A percentile compares a stretch with the other conserved stretches of the same genome.
phyloP scores from a whole-genome alignment of 1,284 basidiomycete species.

The Austroboletus niveus region DNA sequence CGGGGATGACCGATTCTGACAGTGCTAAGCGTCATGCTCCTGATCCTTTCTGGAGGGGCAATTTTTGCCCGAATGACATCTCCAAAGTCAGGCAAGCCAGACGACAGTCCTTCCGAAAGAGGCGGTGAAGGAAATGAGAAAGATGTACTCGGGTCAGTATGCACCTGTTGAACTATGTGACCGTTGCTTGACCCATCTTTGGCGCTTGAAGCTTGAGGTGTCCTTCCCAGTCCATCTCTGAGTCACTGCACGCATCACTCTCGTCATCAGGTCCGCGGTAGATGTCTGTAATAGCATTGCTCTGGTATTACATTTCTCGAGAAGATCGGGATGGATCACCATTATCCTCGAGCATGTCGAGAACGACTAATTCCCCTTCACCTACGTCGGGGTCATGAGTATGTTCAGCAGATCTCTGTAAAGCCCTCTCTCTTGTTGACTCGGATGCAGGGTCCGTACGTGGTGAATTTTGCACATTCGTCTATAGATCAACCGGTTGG shows the following conservation, averaged over 20 bases:
- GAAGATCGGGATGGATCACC: constrained; percentile 35
- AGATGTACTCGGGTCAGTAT: no score
- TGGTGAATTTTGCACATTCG: background rate
- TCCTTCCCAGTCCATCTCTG: constrained; percentile 51
- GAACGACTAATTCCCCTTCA: constrained; percentile 51
- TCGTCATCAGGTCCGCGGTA: constrained; percentile 29
- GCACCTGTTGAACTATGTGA: no score
- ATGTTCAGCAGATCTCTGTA: background rate
- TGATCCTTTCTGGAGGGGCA: no score
- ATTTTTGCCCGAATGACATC: no score
- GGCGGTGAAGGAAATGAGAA: no score
- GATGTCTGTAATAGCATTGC: background rate
- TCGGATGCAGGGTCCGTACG: background rate
- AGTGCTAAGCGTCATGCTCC: no score
- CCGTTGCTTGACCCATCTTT: no score
- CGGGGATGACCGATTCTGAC: no score
- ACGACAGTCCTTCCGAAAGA: no score
- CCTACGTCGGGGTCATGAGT: constrained; percentile 4
- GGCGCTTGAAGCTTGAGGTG: constrained; percentile 17
- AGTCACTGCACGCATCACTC: constrained; percentile 46
- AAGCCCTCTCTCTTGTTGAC: background rate
- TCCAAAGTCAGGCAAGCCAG: no score
- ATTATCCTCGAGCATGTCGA: constrained; percentile 55
- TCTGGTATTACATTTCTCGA: constrained; percentile 18
- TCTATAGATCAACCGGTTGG: constrained; percentile 17